phyloP scores from a whole-genome alignment of 768 basidiomycete genomes.

The Tricholoma bakamatsutake region DNA sequence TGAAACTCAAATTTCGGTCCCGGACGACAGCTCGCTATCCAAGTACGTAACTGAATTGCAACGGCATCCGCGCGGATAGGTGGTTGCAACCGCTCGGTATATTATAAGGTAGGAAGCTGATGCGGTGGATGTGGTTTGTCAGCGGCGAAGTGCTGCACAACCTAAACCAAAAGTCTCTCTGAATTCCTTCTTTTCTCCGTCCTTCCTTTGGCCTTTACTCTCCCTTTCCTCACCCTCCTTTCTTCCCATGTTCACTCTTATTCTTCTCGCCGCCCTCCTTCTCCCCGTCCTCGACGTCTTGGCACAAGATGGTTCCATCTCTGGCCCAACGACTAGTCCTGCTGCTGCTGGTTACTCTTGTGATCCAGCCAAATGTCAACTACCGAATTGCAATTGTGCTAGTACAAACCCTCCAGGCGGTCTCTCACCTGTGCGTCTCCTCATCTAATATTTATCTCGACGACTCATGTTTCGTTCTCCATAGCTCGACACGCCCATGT shows the following conservation, averaged over 20 bases:
- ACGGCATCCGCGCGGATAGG: no score
- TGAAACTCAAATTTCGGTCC: no score
- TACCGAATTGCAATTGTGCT: slow-evolving; percentile 70
- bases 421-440: slow-evolving; percentile 47
- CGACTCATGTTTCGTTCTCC: slow-evolving; percentile 2
- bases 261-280: slow-evolving; percentile 14
- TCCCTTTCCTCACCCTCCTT: no score
- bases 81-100: no score
- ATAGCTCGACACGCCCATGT: slow-evolving; percentile 56
- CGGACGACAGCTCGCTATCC: no score
- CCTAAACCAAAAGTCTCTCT: no score
- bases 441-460: background rate
- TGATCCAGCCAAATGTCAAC: slow-evolving; percentile 54
- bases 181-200: no score
- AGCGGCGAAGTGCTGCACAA: no score
- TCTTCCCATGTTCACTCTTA: slow-evolving; percentile 9
- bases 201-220: no score
- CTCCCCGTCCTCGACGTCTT: slow-evolving; percentile 27
- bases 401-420: slow-evolving; percentile 71
- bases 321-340: slow-evolving; percentile 45
- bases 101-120: no score
- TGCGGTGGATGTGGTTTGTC: no score
- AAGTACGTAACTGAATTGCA: no score
- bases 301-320: slow-evolving; percentile 49
- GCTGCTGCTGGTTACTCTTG: slow-evolving; percentile 66